A percentile compares a stretch with the other conserved stretches of the same genome.
These are phyloP conservation scores for Curvularia sp. DNA, from an alignment of 2,329 filamentous ascomycete species.

Conservation along the genomic window DNA sequence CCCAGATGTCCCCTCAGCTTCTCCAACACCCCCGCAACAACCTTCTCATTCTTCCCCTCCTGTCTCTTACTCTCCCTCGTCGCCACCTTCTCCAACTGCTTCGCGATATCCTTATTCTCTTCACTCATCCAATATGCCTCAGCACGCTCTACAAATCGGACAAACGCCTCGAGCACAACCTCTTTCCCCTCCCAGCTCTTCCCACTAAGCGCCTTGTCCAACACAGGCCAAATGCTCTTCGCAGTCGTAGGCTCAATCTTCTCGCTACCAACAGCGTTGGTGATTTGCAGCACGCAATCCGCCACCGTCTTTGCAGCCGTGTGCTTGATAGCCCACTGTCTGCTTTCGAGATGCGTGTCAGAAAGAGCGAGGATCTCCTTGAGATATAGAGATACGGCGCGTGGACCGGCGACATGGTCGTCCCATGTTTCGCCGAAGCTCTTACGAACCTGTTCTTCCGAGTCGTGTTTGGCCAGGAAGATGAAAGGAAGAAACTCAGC, in stretches of 20 bases:
- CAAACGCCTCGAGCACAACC: constrained; percentile 78
- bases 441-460: constrained; percentile 77
- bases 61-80: constrained; percentile 90
- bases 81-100: constrained; percentile 70
- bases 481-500: constrained; percentile 81
- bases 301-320: constrained; percentile 82
- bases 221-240: constrained; percentile 76
- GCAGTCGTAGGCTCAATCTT: constrained; percentile 68
- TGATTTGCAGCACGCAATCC: constrained; percentile 71
- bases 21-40: constrained; percentile 27
- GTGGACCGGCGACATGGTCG: constrained; percentile 84
- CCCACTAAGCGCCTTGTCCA: constrained; percentile 80
- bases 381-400: constrained; percentile 83
- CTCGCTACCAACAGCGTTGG: constrained; percentile 61
- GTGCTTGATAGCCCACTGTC: constrained; percentile 90
- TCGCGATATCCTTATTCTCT: constrained; percentile 62
- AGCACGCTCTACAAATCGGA: constrained; percentile 74
- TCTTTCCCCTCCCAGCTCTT: constrained; percentile 97
- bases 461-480: constrained; percentile 87
- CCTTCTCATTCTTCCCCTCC: constrained; percentile 73
- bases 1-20: constrained; percentile 22
- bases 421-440: constrained; percentile 87
- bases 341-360: constrained; percentile 72
- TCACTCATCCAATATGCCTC: constrained; percentile 65
- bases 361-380: constrained; percentile 78